These are phyloP conservation scores for Diphasiastrum complanatum DNA, from an alignment of 83 land plant genomes.

Conservation along the genomic window DNA sequence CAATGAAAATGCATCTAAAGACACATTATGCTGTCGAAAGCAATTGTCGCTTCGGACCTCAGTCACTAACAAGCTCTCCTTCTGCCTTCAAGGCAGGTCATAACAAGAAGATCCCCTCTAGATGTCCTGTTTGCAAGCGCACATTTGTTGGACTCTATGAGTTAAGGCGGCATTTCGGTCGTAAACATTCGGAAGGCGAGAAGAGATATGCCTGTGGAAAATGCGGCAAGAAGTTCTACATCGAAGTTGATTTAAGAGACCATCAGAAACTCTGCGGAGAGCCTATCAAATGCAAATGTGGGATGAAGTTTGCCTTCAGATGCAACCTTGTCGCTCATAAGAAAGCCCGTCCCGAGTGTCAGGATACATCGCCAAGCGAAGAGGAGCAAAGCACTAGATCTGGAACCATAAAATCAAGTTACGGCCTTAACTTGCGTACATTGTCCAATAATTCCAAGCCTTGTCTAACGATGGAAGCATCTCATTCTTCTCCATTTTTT, in stretches of 20 bases:
- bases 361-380: slow-evolving; percentile 14
- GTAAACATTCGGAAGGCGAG: slow-evolving; percentile 48
- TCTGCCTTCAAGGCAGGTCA: slow-evolving; percentile 31
- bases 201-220: slow-evolving; percentile 35
- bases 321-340: slow-evolving; percentile 46
- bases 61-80: neutral
- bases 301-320: slow-evolving; percentile 42
- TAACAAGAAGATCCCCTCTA: slow-evolving; percentile 45
- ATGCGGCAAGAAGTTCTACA: slow-evolving; percentile 43
- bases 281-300: slow-evolving; percentile 44
- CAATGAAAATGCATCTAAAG: slow-evolving; percentile 44
- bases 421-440: too few relatives aligned
- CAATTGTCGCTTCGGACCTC: neutral
- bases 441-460: too few relatives aligned
- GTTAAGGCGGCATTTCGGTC: slow-evolving; percentile 42
- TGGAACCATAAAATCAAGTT: too few relatives aligned
- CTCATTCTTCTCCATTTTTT: too few relatives aligned
- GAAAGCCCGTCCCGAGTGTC: slow-evolving; percentile 38
- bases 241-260: slow-evolving; percentile 40
- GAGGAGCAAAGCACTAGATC: too few relatives aligned
- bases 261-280: slow-evolving; percentile 48
- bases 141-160: slow-evolving; percentile 47
- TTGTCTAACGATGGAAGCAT: too few relatives aligned
- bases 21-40: slow-evolving; percentile 25
- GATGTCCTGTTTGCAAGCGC: slow-evolving; percentile 39